A percentile compares a stretch with the other conserved stretches of the same genome.
Evolutionary conservation across 768 basidiomycete genomes (phyloP).

Genomic region (Boletus coccyginus): DNA sequence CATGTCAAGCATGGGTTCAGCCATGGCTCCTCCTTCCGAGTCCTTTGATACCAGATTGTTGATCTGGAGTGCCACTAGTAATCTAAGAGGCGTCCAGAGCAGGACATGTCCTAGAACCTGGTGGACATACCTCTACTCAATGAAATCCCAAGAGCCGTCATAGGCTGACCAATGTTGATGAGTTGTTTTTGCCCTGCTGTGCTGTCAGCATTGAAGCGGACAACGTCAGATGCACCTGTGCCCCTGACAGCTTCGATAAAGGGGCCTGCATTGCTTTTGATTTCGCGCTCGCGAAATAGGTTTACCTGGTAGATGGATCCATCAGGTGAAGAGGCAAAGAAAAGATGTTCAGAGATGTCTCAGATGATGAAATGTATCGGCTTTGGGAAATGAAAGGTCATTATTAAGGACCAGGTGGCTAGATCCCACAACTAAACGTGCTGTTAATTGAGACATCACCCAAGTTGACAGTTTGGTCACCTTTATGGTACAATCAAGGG

Average conservation of each 20-base stretch:
- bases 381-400: constrained; percentile 85
- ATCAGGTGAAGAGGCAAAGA: constrained; percentile 79
- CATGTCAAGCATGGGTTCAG: constrained; percentile 95
- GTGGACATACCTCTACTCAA: constrained; percentile 59
- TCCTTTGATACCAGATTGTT: constrained; percentile 93
- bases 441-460: constrained; percentile 10
- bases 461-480: constrained; percentile 38
- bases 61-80: constrained; percentile 67
- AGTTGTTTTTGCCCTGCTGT: constrained; percentile 51
- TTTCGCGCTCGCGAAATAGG: constrained; percentile 62
- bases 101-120: neutral
- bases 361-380: constrained; percentile 68
- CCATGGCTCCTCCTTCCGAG: constrained; percentile 86
- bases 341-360: constrained; percentile 83
- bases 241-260: constrained; percentile 73
- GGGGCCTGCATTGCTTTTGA: constrained; percentile 45
- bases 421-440: constrained; percentile 73
- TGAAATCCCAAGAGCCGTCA: constrained; percentile 75
- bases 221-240: constrained; percentile 62
- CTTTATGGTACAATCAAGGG: constrained; percentile 90
- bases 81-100: constrained; percentile 43
- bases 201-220: constrained; percentile 57
- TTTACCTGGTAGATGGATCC: constrained; percentile 80
- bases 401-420: constrained; percentile 67
- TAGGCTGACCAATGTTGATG: constrained; percentile 68